Evolutionary conservation across 208 protist genomes (phyloP), one percentile per base, ranked within the genome.

Genomic region (Acanthamoeba royreba): DNA sequence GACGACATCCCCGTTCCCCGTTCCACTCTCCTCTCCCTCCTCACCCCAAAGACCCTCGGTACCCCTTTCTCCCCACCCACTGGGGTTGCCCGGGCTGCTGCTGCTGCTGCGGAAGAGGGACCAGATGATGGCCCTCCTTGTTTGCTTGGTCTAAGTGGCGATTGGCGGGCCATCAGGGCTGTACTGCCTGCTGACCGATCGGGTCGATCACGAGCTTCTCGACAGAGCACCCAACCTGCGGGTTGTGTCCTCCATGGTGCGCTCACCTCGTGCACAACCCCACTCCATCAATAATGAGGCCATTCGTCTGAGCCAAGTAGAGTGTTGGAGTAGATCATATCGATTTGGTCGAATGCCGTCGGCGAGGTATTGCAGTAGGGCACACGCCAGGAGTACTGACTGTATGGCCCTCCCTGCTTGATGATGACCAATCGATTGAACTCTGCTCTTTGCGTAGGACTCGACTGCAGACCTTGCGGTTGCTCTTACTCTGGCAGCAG

Each of bases 381-480:
- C 45, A 94, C 69, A 94, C 92, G 40, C 92, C 92, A 4, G 33
- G 19, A 35, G 58, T 53, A 31, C 33, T 86, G 5, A 74, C 72
- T 17, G 69, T 79, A 74, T 15, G 63, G n/a, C n/a, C n/a, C n/a
- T n/a, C n/a, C n/a, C n/a, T n/a, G n/a, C n/a, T n/a, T n/a, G n/a
- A n/a, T n/a, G n/a, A n/a, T n/a, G n/a, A n/a, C n/a, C n/a, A n/a
- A n/a, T n/a, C n/a, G n/a, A n/a, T n/a, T n/a, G n/a, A n/a, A n/a
- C n/a, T n/a, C n/a, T n/a, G n/a, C n/a, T n/a, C n/a, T n/a, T 55
- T 66, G 4, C 55, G 19, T 42, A 79, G 69, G 49, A 77, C 38
- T 81, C 92, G 19, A 87, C 72, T 15, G 92, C 92, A 8, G 92
- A 94, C 47, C 47, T 94, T 5, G 53, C 92, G 15, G 38, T 94